Evolutionary conservation across 2,329 filamentous ascomycete species (phyloP), one percentile per base, ranked within the genome.

Genomic region (Didymella exigua): DNA sequence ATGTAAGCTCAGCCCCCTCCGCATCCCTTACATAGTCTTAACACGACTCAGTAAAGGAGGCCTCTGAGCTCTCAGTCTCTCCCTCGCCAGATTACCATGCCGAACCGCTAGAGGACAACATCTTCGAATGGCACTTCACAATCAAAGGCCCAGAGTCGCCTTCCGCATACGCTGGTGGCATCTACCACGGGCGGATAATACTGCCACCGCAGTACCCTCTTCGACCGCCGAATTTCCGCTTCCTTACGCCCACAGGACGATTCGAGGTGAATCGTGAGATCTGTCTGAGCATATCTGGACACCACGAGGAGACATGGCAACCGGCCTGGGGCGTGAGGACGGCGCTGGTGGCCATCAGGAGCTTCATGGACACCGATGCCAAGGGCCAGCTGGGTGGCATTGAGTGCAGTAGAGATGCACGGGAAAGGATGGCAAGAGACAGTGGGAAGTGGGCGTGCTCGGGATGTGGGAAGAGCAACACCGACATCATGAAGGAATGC

Each of bases 51-150:
- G 88, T 97, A 71, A 91, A 91, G 77, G 95, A 98, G 86, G 93
- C 93, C 54, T 84, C 89, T 55, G 95, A 98, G 74, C 85, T 99
- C 51, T 87, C 90, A 57, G 82, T 81, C 54, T 84, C 89, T 31
- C 91, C 93, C 4, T 95, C 91, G 2, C 81, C 90, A 49, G 91
- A 96, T 78, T 96, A 93, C 77, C 86, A 89, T 65, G 95, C 93
- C 34, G 82, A 87, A 4, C 95, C 95, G 0, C 85, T 93, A 59
- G 93, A 98, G 72, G 82, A 86, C 27, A 92, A 98, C 76, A 87
- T 99, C 49, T 96, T 96, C 78, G 93, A 98, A 77, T 99, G 95
- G 95, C 95, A 99, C 80, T 99, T 98, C 78, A 99, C 95, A 0
- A 82, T 99, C n/a, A 86, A 89, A 46, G 95, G 95, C 0, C 93